Evolutionary conservation across 2,329 filamentous ascomycete species (phyloP), one percentile per base, ranked within the genome.

Genomic region (Hortaea werneckii): DNA sequence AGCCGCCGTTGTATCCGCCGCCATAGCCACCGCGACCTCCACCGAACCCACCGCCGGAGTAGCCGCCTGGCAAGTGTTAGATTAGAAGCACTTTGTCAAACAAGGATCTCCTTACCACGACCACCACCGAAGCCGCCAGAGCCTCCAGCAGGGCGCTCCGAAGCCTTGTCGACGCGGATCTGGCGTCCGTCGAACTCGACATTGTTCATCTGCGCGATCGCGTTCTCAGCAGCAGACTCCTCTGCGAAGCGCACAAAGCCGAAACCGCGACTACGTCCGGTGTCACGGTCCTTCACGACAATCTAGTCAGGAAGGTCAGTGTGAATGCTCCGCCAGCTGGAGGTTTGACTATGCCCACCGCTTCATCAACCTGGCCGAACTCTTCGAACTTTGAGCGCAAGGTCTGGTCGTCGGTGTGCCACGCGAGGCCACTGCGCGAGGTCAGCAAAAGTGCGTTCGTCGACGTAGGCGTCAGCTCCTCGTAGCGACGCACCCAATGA

Each of bases 211-310:
- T 73, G 72, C 40, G 74, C 67, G 65, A 90, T 90, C 38, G 87
- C 87, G 55, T 76, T 76, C 61, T 88, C 80, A 51, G 87, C 86
- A 67, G 89, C 84, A 40, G 74, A 69, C 54, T 89, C 86, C 54
- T 80, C 79, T 43, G 79, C 71, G 70, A 90, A 98, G 58, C 89
- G 85, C 53, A 98, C 90, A 67, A 96, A 96, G 41, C 92, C 92
- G 67, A 96, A 98, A 50, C 92, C 92, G 67, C 92, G 87, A 76
- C 89, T 95, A 67, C 90, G 87, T 60, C 87, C 86, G 62, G 90
- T 95, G 65, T 96, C 90, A 62, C 89, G 87, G 68, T 98, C 90
- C 74, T 95, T 96, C 61, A 96, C 89, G 57, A 98, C 90, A 52
- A 95, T 86, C 90, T 96, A 62, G 28, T 44, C 32, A 41, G 40